Evolutionary conservation across 83 land plant genomes (phyloP).

Genomic region (Picea abies): DNA sequence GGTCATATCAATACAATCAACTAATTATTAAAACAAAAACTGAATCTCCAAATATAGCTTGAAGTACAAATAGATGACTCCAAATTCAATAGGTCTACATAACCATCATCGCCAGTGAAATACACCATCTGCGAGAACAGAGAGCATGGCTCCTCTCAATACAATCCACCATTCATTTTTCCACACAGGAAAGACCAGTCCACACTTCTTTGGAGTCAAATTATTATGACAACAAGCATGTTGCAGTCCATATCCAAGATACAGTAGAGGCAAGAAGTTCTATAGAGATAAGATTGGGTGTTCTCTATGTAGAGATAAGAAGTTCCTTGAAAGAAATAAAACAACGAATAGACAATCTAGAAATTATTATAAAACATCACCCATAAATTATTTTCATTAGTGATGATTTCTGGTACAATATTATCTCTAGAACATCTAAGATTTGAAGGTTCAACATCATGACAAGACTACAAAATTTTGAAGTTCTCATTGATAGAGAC

Average conservation of each 20-base stretch:
- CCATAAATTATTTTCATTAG: not conserved
- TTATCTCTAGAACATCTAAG: not conserved
- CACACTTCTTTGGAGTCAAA: constrained; percentile 27
- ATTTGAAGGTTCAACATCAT: too few species aligned
- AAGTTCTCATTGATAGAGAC: not conserved
- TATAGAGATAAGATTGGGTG: constrained; percentile 22
- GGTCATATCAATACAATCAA: too few species aligned
- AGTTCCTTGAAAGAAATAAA: constrained; percentile 7
- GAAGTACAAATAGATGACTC: too few species aligned
- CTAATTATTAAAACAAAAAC: too few species aligned
- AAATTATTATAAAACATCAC: constrained; percentile 14
- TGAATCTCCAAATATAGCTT: too few species aligned
- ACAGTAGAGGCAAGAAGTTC: not conserved
- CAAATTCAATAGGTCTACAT: too few species aligned
- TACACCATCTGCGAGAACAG: too few species aligned
- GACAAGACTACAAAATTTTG: not conserved
- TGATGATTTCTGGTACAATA: not conserved
- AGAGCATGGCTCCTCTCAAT: too few species aligned
- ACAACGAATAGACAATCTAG: constrained; percentile 8
- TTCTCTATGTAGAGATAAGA: not conserved
- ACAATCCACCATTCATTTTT: constrained; percentile 22
- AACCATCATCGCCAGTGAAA: too few species aligned
- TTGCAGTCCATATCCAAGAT: constrained; percentile 3
- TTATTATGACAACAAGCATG: constrained; percentile 23
- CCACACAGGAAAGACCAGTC: constrained; percentile 35